Percentiles rank a stretch among this genome's conserved stretches.
Evolutionary conservation across 306 rosid genomes (phyloP).

Genomic region (Medicago lupulina): DNA sequence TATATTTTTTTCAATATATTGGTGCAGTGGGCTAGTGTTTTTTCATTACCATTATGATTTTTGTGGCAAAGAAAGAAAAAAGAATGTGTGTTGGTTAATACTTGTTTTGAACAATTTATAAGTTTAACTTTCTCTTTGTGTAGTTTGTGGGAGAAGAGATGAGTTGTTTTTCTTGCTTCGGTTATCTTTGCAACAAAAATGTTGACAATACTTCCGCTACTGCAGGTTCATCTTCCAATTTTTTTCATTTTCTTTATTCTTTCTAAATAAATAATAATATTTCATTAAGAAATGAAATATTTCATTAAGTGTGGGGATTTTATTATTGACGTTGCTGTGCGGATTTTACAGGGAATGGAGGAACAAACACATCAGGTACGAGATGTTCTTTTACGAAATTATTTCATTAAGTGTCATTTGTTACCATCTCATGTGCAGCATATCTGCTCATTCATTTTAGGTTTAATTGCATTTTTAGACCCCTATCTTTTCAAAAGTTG

Average conservation of each 20-base stretch:
- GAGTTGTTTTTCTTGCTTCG: constrained; percentile 54
- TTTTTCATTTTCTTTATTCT: neutral
- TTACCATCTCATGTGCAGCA: no score
- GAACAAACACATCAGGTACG: constrained; percentile 42
- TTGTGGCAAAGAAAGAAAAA: no score
- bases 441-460: no score
- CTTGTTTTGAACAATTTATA: neutral
- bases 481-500: no score
- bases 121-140: neutral
- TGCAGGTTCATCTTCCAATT: constrained; percentile 26
- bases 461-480: no score
- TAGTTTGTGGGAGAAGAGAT: constrained; percentile 8
- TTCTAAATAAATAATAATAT: neutral
- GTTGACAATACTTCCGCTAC: constrained; percentile 46
- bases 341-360: constrained; percentile 54
- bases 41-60: no score
- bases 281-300: no score
- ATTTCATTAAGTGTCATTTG: no score
- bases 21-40: no score
- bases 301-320: no score
- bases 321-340: neutral
- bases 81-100: neutral
- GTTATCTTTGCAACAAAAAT: constrained; percentile 44
- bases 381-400: no score
- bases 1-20: no score